These are phyloP conservation scores for Xanthoconium purpureum DNA, from an alignment of 768 basidiomycete genomes.

Conservation along the genomic window DNA sequence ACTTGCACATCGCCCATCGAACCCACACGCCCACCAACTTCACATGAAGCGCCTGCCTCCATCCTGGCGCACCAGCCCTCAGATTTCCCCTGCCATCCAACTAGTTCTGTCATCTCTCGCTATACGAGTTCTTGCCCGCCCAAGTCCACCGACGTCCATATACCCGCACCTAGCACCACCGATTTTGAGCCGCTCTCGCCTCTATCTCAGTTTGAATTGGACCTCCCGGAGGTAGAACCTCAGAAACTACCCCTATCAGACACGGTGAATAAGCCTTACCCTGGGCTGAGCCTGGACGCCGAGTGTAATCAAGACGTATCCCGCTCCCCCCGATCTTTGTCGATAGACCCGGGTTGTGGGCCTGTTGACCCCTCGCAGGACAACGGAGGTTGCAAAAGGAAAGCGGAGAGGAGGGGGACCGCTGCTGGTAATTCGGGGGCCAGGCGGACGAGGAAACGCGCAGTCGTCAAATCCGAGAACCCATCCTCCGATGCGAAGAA, in stretches of 20 bases:
- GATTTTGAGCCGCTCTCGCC: slow-evolving; percentile 11
- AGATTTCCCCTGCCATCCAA: neutral
- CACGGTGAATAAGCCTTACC: slow-evolving; percentile 18
- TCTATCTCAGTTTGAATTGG: slow-evolving; percentile 26
- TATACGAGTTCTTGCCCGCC: neutral
- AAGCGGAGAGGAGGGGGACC: slow-evolving; percentile 5
- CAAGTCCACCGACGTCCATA: neutral
- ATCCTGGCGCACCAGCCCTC: neutral
- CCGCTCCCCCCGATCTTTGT: neutral
- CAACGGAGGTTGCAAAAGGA: neutral
- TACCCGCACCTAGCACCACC: neutral
- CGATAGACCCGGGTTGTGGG: neutral
- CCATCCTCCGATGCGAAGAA: neutral
- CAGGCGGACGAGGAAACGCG: slow-evolving; percentile 9
- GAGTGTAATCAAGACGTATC: neutral
- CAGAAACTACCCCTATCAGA: slow-evolving; percentile 21
- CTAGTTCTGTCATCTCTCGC: neutral
- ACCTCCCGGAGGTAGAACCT: slow-evolving; percentile 19
- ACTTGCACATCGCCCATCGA: slow-evolving; percentile 12
- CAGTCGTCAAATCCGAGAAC: neutral
- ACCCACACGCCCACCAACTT: neutral
- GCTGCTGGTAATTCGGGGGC: neutral
- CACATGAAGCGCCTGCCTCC: neutral
- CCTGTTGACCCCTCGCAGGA: neutral
- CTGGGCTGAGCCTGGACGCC: neutral